Evolutionary conservation across 306 rosid species (phyloP), one percentile per base, ranked within the genome.

Genomic region (Macrotyloma uniflorum): DNA sequence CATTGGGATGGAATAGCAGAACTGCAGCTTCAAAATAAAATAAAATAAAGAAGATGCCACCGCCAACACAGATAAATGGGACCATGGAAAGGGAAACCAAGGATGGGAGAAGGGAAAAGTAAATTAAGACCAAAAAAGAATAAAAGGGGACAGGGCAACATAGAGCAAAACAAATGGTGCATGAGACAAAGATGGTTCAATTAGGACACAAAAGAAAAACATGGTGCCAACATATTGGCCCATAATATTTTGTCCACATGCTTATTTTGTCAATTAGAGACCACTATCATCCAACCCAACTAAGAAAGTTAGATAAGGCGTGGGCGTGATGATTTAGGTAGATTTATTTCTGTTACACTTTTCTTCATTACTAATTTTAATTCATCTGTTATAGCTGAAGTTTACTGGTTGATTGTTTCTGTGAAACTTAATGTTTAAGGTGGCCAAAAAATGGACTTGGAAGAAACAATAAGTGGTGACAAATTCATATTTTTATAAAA

Each of bases 161-260:
- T 13, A 72, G 84, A 57, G 67, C 19, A 73, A 83, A 86, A 75
- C 7, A 78, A 83, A 63, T 59, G 64, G 81, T 70, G 78, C 8
- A 46, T 86, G 20, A 75, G 87, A 85, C 88, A 87, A 83, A 83
- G 75, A 70, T 67, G 68, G 81, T 79, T 83, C 61, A 85, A 84
- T 66, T 71, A 3, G 76, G 87, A 88, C 35, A 45, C 57, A 35
- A 55, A 81, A 72, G 85, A 69, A 53, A 77, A 82, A 87, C 86
- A 80, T 58, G 85, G 76, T 67, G 75, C 84, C 87, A 87, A 85
- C 91, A 88, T 83, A 78, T 57, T 72, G 90, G 78, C 87, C 93
- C 90, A 82, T 88, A 45, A 69, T 36, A 18, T 64, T 83, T 83
- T 90, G 85, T 82, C 80, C 57, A 43, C 53, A 19, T 79, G 20